Conservation (phyloP, 148 eudicot genomes). For the Mesembryanthemum crystallinum region DNA sequence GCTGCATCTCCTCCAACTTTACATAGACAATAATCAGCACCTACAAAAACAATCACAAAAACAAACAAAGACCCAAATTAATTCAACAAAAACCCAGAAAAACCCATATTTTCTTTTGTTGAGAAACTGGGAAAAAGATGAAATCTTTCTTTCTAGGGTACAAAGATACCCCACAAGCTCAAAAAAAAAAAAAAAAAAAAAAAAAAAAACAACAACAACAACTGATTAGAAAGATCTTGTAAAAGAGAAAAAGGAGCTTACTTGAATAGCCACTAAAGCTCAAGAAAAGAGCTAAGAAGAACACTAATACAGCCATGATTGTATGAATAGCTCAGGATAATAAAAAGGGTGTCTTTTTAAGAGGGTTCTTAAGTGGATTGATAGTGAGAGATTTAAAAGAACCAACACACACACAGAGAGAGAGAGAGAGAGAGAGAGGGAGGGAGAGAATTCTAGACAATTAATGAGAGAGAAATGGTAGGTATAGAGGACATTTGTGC, state of each 20-base stretch:
- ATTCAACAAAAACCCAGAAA: not conserved
- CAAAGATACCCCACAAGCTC: slow-evolving; percentile 1
- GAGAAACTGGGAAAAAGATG: slow-evolving; percentile 10
- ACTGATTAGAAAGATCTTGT: not conserved
- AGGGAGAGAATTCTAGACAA: slow-evolving; percentile 1
- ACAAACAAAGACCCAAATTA: slow-evolving; percentile 5
- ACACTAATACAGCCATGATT: slow-evolving; percentile 34
- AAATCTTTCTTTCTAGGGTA: slow-evolving; percentile 11
- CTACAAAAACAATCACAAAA: slow-evolving; percentile 26
- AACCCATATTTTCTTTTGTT: not conserved
- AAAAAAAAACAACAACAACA: too few species aligned
- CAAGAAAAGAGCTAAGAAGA: slow-evolving; percentile 35
- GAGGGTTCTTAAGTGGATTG: slow-evolving; percentile 7
- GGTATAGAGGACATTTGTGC: slow-evolving; percentile 17
- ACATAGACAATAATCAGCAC: slow-evolving; percentile 67
- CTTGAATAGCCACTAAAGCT: slow-evolving; percentile 38
- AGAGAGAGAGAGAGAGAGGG: slow-evolving; percentile 1
- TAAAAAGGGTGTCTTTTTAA: not conserved
- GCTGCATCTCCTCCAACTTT: slow-evolving; percentile 43
- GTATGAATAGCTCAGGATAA: not conserved
- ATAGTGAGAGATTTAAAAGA: slow-evolving; percentile 8
- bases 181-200: too few species aligned
- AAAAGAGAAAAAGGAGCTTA: slow-evolving; percentile 15
- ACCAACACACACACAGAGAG: not conserved
- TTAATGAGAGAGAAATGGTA: slow-evolving; percentile 13